Evolutionary conservation across 768 basidiomycete genomes (phyloP).

Genomic region (Xanthoconium purpureum): DNA sequence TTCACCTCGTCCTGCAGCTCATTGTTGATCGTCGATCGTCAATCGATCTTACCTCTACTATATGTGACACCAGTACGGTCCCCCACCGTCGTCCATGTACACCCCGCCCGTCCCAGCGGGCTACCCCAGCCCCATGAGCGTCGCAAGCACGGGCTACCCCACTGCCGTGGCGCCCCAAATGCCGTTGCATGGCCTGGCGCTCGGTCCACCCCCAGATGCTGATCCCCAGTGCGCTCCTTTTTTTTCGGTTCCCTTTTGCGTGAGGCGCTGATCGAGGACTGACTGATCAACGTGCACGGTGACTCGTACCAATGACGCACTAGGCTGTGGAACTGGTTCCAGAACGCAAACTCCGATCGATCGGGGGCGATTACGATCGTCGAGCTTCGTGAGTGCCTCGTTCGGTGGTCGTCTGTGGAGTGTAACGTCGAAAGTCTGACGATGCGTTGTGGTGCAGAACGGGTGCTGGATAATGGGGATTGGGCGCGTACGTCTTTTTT

Average conservation of each 20-base stretch:
- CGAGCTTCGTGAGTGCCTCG: constrained; percentile 59
- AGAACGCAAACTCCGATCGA: constrained; percentile 63
- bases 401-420: not conserved
- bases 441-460: constrained; percentile 32
- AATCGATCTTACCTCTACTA: too few species aligned
- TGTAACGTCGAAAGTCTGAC: not conserved
- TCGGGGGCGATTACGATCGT: constrained; percentile 62
- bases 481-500: constrained; percentile 63
- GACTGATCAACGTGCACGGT: not conserved
- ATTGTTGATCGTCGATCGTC: not conserved
- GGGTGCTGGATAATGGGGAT: constrained; percentile 58
- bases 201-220: constrained; percentile 45
- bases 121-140: not conserved
- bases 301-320: too few species aligned
- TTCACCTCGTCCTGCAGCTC: not conserved
- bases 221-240: constrained; percentile 66
- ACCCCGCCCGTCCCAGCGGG: not conserved
- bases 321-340: constrained; percentile 68
- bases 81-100: constrained; percentile 12
- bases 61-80: not conserved
- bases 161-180: too few species aligned
- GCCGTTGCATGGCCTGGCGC: not conserved
- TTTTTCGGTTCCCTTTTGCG: too few species aligned
- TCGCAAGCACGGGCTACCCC: not conserved
- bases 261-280: not conserved